Evolutionary conservation across 805 yeast genomes (phyloP).

Genomic region (Limtongia smithiae): DNA sequence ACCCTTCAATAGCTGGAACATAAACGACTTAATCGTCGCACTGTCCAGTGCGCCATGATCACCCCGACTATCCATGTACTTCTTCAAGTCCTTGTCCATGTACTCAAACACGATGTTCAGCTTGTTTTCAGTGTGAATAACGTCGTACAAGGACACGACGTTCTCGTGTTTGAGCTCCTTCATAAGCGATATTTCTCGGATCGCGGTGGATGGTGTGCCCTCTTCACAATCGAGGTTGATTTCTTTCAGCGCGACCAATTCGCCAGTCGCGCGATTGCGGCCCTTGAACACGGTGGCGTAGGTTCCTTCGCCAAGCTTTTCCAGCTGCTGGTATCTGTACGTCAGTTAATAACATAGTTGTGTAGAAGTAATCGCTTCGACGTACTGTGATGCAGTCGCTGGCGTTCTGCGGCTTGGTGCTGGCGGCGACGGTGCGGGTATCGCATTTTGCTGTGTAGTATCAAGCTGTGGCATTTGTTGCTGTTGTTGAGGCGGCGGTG

Average conservation of each 20-base stretch:
- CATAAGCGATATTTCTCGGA: conserved; percentile 91
- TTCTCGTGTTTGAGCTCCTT: conserved; percentile 92
- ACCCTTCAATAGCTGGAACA: conserved; percentile 90
- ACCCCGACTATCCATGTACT: conserved; percentile 89
- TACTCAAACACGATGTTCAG: conserved; percentile 89
- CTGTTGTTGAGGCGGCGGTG: too few species aligned
- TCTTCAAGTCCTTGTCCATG: conserved; percentile 89
- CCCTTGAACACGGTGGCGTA: conserved; percentile 99
- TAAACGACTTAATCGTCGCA: conserved; percentile 76
- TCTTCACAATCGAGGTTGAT: conserved; percentile 93
- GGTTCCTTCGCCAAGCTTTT: conserved; percentile 90
- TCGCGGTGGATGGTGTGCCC: conserved; percentile 98
- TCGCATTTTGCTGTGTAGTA: too few species aligned
- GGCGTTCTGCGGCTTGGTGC: too few species aligned
- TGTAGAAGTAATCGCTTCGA: too few species aligned
- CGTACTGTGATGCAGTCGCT: too few species aligned
- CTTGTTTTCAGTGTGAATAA: conserved; percentile 94
- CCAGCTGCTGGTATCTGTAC: conserved; percentile 43
- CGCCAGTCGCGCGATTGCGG: conserved; percentile 78
- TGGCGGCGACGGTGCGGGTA: too few species aligned
- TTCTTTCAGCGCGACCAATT: conserved; percentile 90
- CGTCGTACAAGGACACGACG: conserved; percentile 88
- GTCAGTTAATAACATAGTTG: too few species aligned
- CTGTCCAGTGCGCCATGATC: conserved; percentile 68
- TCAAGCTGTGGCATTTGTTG: too few species aligned